A percentile compares a stretch with the other conserved stretches of the same genome.
These are phyloP conservation scores for Diaporthe ampelina DNA, from an alignment of 2,329 filamentous ascomycete genomes.

Conservation along the genomic window DNA sequence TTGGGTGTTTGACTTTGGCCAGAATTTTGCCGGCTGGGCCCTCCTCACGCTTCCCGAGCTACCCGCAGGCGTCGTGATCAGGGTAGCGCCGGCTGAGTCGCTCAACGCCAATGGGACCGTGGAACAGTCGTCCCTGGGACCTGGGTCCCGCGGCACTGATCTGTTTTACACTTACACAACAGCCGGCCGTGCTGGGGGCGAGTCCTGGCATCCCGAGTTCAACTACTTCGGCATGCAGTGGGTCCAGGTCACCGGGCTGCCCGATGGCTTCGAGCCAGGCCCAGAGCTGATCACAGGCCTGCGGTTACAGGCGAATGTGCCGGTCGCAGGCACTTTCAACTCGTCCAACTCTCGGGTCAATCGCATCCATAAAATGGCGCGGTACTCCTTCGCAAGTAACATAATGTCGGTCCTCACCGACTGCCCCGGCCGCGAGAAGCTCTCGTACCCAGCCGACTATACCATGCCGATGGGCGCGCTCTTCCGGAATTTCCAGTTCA, in stretches of 20 bases:
- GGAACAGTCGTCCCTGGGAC: constrained; percentile 31
- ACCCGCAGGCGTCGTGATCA: constrained; percentile 33
- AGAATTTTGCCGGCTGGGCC: constrained; percentile 38
- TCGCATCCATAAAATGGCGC: constrained; percentile 35
- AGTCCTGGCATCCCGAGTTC: constrained; percentile 35
- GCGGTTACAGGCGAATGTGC: not conserved
- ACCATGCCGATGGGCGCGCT: constrained; percentile 38
- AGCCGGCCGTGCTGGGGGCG: constrained; percentile 29
- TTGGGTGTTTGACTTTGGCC: constrained; percentile 38
- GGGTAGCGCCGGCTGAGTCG: constrained; percentile 32
- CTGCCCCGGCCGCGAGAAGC: constrained; percentile 37
- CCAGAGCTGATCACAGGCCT: not conserved
- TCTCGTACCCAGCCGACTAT: constrained; percentile 37
- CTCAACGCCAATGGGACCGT: constrained; percentile 39
- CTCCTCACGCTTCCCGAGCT: constrained; percentile 35
- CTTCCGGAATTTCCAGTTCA: constrained; percentile 34
- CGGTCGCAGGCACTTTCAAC: constrained; percentile 33
- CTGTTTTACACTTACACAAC: constrained; percentile 25
- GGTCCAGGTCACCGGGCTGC: constrained; percentile 39
- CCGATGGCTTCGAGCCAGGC: not conserved
- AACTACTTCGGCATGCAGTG: constrained; percentile 40
- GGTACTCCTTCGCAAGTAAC: constrained; percentile 37
- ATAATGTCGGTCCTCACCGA: constrained; percentile 39
- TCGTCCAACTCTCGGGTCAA: constrained; percentile 29
- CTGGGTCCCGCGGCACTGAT: not conserved